phyloP scores from a whole-genome alignment of 108 stramenopile species.

The Skeletonema potamos region DNA sequence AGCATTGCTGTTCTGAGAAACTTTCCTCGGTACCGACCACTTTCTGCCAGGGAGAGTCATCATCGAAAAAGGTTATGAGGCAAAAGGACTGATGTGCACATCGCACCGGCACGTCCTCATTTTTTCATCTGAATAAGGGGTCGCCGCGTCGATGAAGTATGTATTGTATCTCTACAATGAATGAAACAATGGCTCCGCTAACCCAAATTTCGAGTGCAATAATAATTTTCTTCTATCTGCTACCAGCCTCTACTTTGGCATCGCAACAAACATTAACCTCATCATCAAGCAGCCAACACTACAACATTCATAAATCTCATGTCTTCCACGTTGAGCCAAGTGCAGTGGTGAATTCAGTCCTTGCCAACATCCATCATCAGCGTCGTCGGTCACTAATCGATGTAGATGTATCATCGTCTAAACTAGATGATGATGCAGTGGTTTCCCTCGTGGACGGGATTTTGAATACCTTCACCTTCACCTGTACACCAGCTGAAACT shows the following conservation, averaged over 20 bases:
- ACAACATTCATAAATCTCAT: conserved; percentile 13
- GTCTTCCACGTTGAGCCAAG: conserved; percentile 9
- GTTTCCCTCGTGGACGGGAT: conserved; percentile 15
- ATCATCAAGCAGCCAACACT: not conserved
- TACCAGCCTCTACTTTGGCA: not conserved
- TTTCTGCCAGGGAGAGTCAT: too few relatives aligned
- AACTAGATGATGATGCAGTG: conserved; percentile 24
- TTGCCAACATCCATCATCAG: conserved; percentile 11
- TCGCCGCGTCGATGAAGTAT: not conserved
- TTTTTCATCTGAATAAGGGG: too few relatives aligned
- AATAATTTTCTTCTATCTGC: not conserved
- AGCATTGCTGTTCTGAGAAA: too few relatives aligned
- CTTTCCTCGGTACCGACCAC: too few relatives aligned
- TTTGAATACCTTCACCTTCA: too few relatives aligned
- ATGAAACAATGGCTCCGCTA: not conserved
- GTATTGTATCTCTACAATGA: not conserved
- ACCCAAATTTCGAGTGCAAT: not conserved
- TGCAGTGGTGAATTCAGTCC: conserved; percentile 12
- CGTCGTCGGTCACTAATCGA: not conserved
- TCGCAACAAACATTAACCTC: not conserved
- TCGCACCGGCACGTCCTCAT: too few relatives aligned
- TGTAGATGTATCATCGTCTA: conserved; percentile 35
- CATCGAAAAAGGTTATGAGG: too few relatives aligned
- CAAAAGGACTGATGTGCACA: too few relatives aligned
- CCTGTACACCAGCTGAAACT: not conserved